These are phyloP conservation scores for Penicillium subrubescens DNA, from an alignment of 495 filamentous ascomycete species.

Conservation along the genomic window DNA sequence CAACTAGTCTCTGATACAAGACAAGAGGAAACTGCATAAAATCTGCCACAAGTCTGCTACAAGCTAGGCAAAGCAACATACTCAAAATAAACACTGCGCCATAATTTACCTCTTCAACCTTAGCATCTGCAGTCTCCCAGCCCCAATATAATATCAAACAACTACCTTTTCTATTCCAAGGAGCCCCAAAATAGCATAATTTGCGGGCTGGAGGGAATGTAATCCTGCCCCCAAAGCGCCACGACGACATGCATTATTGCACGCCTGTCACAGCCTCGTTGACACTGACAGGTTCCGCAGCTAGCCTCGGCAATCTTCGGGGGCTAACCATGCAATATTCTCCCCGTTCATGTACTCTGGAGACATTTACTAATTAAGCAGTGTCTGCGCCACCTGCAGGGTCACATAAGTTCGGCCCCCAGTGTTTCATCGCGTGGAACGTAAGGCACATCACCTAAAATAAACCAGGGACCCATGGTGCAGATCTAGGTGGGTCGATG, in stretches of 20 bases:
- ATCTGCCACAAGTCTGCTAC: not conserved
- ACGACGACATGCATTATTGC: not conserved
- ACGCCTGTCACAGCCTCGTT: not conserved
- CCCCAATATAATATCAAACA: not conserved
- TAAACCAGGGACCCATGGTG: not conserved
- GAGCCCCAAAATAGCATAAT: not conserved
- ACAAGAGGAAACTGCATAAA: not conserved
- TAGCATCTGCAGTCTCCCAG: not conserved
- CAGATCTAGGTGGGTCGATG: not conserved
- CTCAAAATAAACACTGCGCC: not conserved
- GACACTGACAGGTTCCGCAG: not conserved
- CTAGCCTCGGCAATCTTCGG: not conserved
- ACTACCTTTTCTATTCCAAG: not conserved
- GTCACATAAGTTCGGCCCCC: not conserved
- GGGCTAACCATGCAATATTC: not conserved
- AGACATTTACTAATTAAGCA: not conserved
- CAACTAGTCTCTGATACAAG: not conserved
- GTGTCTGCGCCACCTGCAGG: slow-evolving; percentile 1
- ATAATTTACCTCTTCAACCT: not conserved
- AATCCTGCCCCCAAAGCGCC: not conserved
- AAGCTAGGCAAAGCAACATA: not conserved
- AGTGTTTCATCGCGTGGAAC: not conserved
- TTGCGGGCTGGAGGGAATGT: not conserved
- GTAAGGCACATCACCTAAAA: too few species aligned
- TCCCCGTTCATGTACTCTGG: not conserved